Evolutionary conservation across 2,329 filamentous ascomycete species (phyloP).

Genomic region (Microdochium paspali): DNA sequence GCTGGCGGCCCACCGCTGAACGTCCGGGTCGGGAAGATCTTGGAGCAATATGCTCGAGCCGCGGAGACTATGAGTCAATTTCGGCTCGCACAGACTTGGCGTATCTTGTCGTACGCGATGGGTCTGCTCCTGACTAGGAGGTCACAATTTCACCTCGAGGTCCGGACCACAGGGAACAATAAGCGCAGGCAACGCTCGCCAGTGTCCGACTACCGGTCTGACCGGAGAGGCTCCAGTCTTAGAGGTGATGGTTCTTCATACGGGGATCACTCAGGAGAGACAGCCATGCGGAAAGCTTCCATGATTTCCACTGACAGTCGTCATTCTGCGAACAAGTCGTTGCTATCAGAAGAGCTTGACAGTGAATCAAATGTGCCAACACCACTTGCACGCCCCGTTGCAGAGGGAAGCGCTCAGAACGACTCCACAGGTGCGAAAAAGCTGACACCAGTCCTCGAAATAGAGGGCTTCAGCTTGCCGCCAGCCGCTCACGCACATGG

Average conservation of each 20-base stretch:
- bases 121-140: conserved; percentile 42
- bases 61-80: conserved; percentile 48
- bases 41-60: conserved; percentile 48
- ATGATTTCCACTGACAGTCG: conserved; percentile 23
- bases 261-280: background rate
- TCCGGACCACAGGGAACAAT: conserved; percentile 30
- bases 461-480: conserved; percentile 39
- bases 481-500: conserved; percentile 30
- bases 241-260: background rate
- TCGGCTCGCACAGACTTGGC: conserved; percentile 56
- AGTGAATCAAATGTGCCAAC: conserved; percentile 55
- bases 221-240: background rate
- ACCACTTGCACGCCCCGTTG: conserved; percentile 44
- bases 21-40: conserved; percentile 36
- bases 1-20: conserved; percentile 27
- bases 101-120: conserved; percentile 48
- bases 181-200: conserved; percentile 8
- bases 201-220: background rate
- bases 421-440: conserved; percentile 22
- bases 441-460: conserved; percentile 39
- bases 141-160: conserved; percentile 47
- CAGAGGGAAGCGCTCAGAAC: conserved; percentile 20
- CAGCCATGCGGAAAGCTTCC: conserved; percentile 6
- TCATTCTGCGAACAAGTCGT: conserved; percentile 26
- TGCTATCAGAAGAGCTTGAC: conserved; percentile 46